phyloP scores from a whole-genome alignment of 371 early-diverging fungal species.

The Mortierella sp. region DNA sequence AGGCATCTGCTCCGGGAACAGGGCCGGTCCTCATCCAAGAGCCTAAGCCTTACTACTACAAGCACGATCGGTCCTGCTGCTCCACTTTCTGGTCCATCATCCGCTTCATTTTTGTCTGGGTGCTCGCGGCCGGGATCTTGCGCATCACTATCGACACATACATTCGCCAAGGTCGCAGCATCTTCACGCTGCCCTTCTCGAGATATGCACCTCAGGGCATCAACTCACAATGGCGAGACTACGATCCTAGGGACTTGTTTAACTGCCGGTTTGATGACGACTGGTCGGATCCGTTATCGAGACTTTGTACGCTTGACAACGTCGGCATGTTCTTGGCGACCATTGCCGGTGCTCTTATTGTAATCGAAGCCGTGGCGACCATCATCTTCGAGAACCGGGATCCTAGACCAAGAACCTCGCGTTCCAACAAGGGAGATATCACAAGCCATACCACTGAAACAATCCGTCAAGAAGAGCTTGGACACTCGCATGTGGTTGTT shows the following conservation, averaged over 20 bases:
- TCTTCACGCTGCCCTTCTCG: constrained; percentile 17
- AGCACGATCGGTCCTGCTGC: not conserved
- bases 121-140: constrained; percentile 5
- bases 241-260: constrained; percentile 27
- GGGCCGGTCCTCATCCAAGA: not conserved
- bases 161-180: constrained; percentile 4
- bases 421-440: not conserved
- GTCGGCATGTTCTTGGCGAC: not conserved
- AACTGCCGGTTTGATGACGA: constrained; percentile 9
- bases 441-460: not conserved
- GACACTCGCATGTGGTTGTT: constrained; percentile 5
- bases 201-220: constrained; percentile 11
- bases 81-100: constrained; percentile 13
- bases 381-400: constrained; percentile 15
- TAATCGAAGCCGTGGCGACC: constrained; percentile 21
- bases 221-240: not conserved
- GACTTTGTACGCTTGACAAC: constrained; percentile 25
- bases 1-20: not conserved
- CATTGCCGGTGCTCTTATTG: not conserved
- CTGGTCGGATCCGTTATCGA: constrained; percentile 6
- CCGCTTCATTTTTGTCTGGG: constrained; percentile 18
- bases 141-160: constrained; percentile 1
- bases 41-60: not conserved
- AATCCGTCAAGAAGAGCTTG: constrained; percentile 4
- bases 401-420: not conserved